Percentiles rank a stretch among this genome's conserved stretches.
Evolutionary conservation across 371 early-diverging fungal genomes (phyloP).

Genomic region (Mucor mucedo): DNA sequence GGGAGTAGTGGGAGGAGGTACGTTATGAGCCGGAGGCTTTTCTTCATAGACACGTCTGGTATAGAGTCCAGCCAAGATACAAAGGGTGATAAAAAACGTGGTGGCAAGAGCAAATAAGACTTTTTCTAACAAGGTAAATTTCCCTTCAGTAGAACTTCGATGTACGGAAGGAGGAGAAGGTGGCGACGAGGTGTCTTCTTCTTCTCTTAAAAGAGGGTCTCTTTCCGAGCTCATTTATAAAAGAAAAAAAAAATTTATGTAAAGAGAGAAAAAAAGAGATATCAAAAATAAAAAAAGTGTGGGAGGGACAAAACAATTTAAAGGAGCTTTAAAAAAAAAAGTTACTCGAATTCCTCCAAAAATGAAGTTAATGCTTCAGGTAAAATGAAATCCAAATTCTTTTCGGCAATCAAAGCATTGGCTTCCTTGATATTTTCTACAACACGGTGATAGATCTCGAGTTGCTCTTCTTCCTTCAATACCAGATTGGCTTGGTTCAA

Average conservation of each 20-base stretch:
- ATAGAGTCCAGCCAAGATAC: constrained; percentile 47
- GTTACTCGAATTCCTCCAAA: constrained; percentile 42
- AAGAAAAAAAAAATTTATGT: not conserved
- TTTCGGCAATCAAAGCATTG: constrained; percentile 31
- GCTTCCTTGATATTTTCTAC: constrained; percentile 39
- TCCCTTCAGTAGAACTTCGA: constrained; percentile 16
- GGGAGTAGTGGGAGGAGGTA: constrained; percentile 13
- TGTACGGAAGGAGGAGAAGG: constrained; percentile 4
- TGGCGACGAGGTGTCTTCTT: constrained; percentile 1
- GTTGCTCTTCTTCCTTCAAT: constrained; percentile 43
- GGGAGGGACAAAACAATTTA: not conserved
- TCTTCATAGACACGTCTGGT: constrained; percentile 40
- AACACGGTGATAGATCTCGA: constrained; percentile 38
- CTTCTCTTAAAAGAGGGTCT: constrained; percentile 33
- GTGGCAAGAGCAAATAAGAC: constrained; percentile 34
- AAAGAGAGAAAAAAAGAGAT: not conserved
- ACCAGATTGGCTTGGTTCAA: constrained; percentile 50
- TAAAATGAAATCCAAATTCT: constrained; percentile 34
- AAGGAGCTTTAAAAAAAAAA: constrained; percentile 6
- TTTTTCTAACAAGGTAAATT: constrained; percentile 45
- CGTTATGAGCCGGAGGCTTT: constrained; percentile 7
- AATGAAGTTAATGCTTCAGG: constrained; percentile 52
- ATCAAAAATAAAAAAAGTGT: constrained; percentile 5
- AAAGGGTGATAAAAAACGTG: constrained; percentile 39
- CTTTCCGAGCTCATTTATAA: constrained; percentile 34